These are phyloP conservation scores for Neospermospora avenae DNA, from an alignment of 2,329 filamentous ascomycete species.

Conservation along the genomic window DNA sequence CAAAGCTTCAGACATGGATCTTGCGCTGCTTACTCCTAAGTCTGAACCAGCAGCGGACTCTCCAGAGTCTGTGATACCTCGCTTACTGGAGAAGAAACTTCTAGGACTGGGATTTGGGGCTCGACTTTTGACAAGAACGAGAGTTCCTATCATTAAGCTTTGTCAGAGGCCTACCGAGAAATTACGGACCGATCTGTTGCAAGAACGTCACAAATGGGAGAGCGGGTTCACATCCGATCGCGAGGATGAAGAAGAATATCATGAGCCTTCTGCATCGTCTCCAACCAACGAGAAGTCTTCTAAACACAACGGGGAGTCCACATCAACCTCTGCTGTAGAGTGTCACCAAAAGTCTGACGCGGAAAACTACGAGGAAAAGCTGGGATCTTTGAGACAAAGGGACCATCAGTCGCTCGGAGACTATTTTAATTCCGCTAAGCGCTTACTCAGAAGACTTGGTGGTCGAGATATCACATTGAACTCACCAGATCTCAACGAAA, in stretches of 20 bases:
- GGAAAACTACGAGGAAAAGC: conserved; percentile 12
- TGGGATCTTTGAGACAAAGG: conserved; percentile 31
- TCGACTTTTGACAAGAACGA: conserved; percentile 71
- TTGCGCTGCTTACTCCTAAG: conserved; percentile 68
- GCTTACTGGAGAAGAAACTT: conserved; percentile 71
- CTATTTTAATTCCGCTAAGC: conserved; percentile 33
- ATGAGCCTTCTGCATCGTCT: conserved; percentile 26
- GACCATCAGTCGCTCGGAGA: conserved; percentile 30
- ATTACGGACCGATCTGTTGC: conserved; percentile 57
- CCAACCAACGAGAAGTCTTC: background rate
- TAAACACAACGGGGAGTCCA: background rate
- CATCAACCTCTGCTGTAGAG: background rate
- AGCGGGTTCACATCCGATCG: conserved; percentile 42
- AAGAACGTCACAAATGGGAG: conserved; percentile 72
- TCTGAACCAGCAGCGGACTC: conserved; percentile 53
- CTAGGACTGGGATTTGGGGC: conserved; percentile 71
- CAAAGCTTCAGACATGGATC: conserved; percentile 86
- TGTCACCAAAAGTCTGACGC: background rate
- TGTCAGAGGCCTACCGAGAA: conserved; percentile 66
- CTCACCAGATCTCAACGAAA: conserved; percentile 23
- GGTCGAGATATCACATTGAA: conserved; percentile 29
- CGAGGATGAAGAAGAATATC: conserved; percentile 27
- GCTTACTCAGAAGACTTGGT: conserved; percentile 29
- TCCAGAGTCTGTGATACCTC: conserved; percentile 61
- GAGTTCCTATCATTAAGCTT: conserved; percentile 85